Evolutionary conservation across 225 moss, liverwort and hornwort species (phyloP).

Genomic region (Pseudoscleropodium purum): DNA sequence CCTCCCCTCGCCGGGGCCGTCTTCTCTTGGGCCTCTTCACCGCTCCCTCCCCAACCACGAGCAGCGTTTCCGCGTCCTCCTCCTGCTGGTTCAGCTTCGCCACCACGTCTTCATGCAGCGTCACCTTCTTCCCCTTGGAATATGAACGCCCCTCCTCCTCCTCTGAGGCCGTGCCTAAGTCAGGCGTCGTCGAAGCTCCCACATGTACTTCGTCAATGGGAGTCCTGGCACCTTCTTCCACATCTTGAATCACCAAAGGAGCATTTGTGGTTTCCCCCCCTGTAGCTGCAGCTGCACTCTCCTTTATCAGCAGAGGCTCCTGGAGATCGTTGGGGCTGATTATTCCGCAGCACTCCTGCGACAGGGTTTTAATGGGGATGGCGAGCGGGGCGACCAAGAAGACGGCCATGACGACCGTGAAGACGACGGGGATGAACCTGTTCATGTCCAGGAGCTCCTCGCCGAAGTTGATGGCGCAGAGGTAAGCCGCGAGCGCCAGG

Average conservation of each 20-base stretch:
- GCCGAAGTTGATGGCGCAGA: constrained; percentile 30
- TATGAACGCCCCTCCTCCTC: neutral
- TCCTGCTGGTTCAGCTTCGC: constrained; percentile 27
- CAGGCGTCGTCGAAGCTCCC: neutral
- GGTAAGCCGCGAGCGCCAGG: constrained; percentile 59
- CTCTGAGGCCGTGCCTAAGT: neutral
- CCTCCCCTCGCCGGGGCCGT: constrained; percentile 73
- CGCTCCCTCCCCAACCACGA: constrained; percentile 74
- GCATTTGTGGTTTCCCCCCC: neutral
- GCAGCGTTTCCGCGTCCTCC: constrained; percentile 51
- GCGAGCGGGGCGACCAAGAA: constrained; percentile 61
- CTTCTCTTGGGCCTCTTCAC: constrained; percentile 44
- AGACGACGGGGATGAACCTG: constrained; percentile 11
- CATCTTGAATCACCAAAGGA: neutral
- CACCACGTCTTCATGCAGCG: constrained; percentile 17
- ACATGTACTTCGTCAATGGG: neutral
- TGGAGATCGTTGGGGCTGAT: constrained; percentile 3
- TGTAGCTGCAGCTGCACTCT: neutral
- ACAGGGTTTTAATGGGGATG: constrained; percentile 48
- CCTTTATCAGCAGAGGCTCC: constrained; percentile 40
- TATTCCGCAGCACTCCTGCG: constrained; percentile 28
- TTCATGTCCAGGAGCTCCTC: constrained; percentile 32
- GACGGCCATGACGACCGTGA: constrained; percentile 49
- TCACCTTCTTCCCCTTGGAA: constrained; percentile 25
- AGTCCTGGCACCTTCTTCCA: neutral